phyloP scores from a whole-genome alignment of 2,329 filamentous ascomycete genomes.

The Colletotrichum nymphaeae region DNA sequence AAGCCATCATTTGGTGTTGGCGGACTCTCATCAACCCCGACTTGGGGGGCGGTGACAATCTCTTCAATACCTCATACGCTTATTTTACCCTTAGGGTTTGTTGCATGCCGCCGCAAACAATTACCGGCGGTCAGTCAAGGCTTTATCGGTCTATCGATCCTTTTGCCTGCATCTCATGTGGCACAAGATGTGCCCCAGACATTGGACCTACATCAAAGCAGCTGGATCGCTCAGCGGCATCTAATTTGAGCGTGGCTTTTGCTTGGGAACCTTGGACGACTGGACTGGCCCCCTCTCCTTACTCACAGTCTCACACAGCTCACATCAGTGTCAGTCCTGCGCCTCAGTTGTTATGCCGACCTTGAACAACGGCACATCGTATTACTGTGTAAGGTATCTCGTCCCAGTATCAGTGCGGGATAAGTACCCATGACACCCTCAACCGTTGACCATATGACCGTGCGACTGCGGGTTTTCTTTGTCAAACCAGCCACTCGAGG shows the following conservation, averaged over 20 bases:
- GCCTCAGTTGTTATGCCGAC: neutral
- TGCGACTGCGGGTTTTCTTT: neutral
- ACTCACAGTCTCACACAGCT: neutral
- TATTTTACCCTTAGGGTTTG: neutral
- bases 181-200: constrained; percentile 24
- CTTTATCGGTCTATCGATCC: neutral
- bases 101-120: neutral
- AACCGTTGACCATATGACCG: neutral
- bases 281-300: neutral
- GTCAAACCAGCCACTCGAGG: neutral
- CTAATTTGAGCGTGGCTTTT: neutral
- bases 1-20: neutral
- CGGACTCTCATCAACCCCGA: neutral
- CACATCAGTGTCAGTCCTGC: neutral
- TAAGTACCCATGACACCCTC: neutral
- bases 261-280: neutral
- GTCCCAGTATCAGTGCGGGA: neutral
- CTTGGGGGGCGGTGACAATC: neutral
- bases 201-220: neutral
- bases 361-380: neutral
- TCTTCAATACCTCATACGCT: neutral
- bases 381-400: neutral
- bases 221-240: neutral
- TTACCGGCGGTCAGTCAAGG: neutral
- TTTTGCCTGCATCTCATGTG: constrained; percentile 16